Base-by-base conservation (phyloP, 2,329 filamentous ascomycete genomes). In the Coleophoma crateriformis region DNA sequence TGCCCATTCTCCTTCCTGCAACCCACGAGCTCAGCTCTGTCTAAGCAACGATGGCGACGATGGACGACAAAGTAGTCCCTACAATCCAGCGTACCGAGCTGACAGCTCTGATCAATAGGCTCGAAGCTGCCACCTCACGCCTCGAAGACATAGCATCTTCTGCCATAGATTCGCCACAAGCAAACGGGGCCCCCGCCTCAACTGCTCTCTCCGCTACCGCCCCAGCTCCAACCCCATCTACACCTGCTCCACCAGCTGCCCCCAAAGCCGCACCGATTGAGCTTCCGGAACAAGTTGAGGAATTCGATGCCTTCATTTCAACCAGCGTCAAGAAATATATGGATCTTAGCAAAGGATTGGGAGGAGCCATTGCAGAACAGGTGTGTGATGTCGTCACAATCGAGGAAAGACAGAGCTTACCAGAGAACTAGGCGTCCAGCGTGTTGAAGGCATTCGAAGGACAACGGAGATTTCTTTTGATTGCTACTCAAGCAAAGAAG, bases 81-180 rank as follows among this genome's bases (percentile, higher is more conserved):
- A 54, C 51, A 19, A 53, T 60, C 35, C 52, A 54, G 22, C 47
- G 54, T 34, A 51, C 45, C 34, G 55, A 61, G 51, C 63, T 65
- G 51, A 62, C 58, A 50, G 40, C 57, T 50, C 54, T 64, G 33
- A 65, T 75, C 50, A 57, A 58, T 67, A 99, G 94, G 73, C 87
- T 99, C 61, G 94, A 99, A 78, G 94, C 94, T 68, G 94, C 94
- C 37, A 99, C 94, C 47, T 94, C 90, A 56, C 85, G 94, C 51
- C 82, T 99, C 50, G 94, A 99, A 74, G 94, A 99, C 68, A 96
- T 99, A 64, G 92, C 94, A 42, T 84, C 88, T 58, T 86, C 89
- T 14, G 82, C 79, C 48, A 73, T 81, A 58, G 84, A 87, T 58
- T 68, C 78, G 3, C 76, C 71, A 63, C 77, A 73, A 54, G 71